Evolutionary conservation across 495 filamentous ascomycete species (phyloP), one percentile per base, ranked within the genome.

Genomic region (Terfezia boudieri): DNA sequence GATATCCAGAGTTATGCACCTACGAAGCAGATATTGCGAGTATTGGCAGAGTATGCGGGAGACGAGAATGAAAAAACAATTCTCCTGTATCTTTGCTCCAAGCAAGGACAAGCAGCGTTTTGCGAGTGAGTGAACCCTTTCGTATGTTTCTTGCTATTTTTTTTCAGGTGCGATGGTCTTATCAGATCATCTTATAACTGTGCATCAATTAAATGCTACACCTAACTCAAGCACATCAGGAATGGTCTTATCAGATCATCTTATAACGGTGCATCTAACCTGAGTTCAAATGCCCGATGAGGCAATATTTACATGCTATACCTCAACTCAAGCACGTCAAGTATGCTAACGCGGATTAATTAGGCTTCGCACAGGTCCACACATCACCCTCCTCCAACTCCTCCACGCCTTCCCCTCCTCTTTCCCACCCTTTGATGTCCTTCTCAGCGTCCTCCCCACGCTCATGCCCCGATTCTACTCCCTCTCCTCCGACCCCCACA

Each of bases 401-500:
- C 76, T 98, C 50, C 73, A 82, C 63, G 90, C 90, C 8, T 98
- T 98, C 72, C 90, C 90, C 0, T 90, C 84, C 22, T 78, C 84
- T 36, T 84, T 84, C 56, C 90, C 90, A 36, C 84, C 86, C 4
- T 75, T 96, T 50, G 78, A 86, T 53, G 71, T 79, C 52, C 76
- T 98, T 9, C 72, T 95, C 20, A 84, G 82, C 4, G 76, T 83
- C 48, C 80, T 94, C 51, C 81, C 80, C 57, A 80, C 80, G 36
- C 71, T 98, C 22, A 95, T 95, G 89, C 89, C 90, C 0, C 82
- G 90, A 57, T 98, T 96, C 71, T 98, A 98, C 70, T 95, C 90
- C 22, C 77, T 98, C 12, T 94, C 88, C 48, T 92, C 93, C 66
- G 90, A 98, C 66, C 90, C 90, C 0, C 83, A 88, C 57, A 74